These are phyloP conservation scores for Fusarium veterinarium DNA, from an alignment of 2,329 filamentous ascomycete genomes.

Conservation along the genomic window DNA sequence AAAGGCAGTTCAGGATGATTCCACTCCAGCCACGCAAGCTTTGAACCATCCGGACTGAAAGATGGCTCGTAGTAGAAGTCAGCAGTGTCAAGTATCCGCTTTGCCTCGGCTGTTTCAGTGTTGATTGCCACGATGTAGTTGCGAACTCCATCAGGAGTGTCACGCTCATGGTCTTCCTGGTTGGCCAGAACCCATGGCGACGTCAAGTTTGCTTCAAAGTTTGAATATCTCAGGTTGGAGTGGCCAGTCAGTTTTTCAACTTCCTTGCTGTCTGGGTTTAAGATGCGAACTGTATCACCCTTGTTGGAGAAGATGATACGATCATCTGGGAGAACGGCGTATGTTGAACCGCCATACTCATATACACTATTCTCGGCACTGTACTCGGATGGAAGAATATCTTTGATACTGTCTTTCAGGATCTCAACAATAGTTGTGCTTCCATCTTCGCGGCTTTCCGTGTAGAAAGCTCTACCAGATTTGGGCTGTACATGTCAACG, in stretches of 20 bases:
- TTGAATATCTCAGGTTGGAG: slow-evolving; percentile 55
- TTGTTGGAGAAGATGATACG: slow-evolving; percentile 60
- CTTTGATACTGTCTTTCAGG: slow-evolving; percentile 46
- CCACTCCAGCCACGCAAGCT: slow-evolving; percentile 66
- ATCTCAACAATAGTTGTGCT: slow-evolving; percentile 59
- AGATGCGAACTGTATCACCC: slow-evolving; percentile 56
- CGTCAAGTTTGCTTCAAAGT: slow-evolving; percentile 57
- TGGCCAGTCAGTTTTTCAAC: slow-evolving; percentile 49
- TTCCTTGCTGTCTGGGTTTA: slow-evolving; percentile 53
- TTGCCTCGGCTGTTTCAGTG: slow-evolving; percentile 54
- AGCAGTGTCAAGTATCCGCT: slow-evolving; percentile 54
- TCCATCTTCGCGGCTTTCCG: slow-evolving; percentile 54
- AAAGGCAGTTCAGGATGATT: slow-evolving; percentile 65
- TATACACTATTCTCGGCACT: slow-evolving; percentile 61
- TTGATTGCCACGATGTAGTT: slow-evolving; percentile 57
- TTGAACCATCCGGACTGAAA: slow-evolving; percentile 59
- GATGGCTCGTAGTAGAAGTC: slow-evolving; percentile 66
- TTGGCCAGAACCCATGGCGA: slow-evolving; percentile 60
- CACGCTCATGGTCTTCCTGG: slow-evolving; percentile 61
- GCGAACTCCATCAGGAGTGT: slow-evolving; percentile 48
- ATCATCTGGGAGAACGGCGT: slow-evolving; percentile 53
- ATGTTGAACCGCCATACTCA: slow-evolving; percentile 63
- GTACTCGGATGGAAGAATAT: slow-evolving; percentile 57
- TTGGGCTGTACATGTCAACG: slow-evolving; percentile 30
- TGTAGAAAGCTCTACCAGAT: slow-evolving; percentile 52